These are phyloP conservation scores for Linnemannia zychae DNA, from an alignment of 192 early-diverging fungal genomes.

Conservation along the genomic window DNA sequence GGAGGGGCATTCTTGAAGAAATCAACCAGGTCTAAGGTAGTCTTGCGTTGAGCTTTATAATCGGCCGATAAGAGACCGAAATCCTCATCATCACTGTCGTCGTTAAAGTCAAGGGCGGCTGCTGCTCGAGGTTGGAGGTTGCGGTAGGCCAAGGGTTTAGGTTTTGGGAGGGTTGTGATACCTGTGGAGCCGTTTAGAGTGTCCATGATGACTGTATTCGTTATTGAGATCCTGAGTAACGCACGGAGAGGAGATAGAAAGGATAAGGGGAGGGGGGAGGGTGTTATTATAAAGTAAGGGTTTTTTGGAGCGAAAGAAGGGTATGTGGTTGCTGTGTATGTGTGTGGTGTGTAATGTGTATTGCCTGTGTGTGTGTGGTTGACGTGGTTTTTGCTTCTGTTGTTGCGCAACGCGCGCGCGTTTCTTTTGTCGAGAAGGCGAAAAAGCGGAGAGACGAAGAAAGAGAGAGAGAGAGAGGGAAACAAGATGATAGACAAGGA, in stretches of 20 bases:
- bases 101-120: conserved; percentile 30
- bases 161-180: neutral
- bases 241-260: neutral
- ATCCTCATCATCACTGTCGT: conserved; percentile 33
- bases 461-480: neutral
- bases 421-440: neutral
- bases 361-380: neutral
- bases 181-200: neutral
- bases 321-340: neutral
- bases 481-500: neutral
- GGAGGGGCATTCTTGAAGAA: conserved; percentile 44
- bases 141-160: conserved; percentile 2
- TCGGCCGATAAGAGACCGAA: conserved; percentile 26
- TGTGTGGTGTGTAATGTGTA: neutral
- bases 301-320: neutral
- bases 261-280: neutral
- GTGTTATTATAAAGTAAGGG: neutral
- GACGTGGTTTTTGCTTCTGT: neutral
- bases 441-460: neutral
- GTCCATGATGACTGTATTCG: neutral
- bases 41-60: conserved; percentile 27
- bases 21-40: conserved; percentile 36
- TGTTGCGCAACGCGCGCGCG: neutral
- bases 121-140: conserved; percentile 46
- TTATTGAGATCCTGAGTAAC: neutral